Evolutionary conservation across 768 basidiomycete species (phyloP), one percentile per base, ranked within the genome.

Genomic region (Tephrocybe sp.): DNA sequence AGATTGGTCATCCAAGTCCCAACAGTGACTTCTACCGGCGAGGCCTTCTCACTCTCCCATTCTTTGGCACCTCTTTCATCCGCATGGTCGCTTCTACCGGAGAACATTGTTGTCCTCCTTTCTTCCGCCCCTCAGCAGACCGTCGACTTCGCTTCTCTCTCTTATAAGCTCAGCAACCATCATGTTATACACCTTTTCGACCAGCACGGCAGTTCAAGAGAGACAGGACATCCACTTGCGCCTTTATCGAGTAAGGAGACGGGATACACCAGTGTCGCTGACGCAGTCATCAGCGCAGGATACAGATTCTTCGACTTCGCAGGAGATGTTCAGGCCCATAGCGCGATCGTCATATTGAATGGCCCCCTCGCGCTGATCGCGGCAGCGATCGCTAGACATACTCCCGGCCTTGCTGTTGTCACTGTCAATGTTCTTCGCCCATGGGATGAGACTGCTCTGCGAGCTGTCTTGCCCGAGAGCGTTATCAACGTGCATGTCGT

Each of bases 151-250:
- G 81, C 93, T 2, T 60, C 80, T 22, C 75, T 92, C 40, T 76
- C 92, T n/a, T 94, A 94, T 72, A 76, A 74, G 51, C 67, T 89
- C 42, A 75, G 76, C 13, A 64, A 70, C 16, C 78, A 71, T 34
- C 91, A 96, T 66, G 84, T 90, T 49, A 77, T 94, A 47, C 93
- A 98, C 65, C 71, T 98, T 34, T 94, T 98, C 62, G 94, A 98
- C 67, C 90, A 96, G 58, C 78, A 89, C 61, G 82, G 83, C 53
- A 76, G 84, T 26, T 75, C 85, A 27, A 85, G 96, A 21, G 93
- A 98, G 69, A 70, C 80, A 27, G 83, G 88, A 2, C 78, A 84
- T 46, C 60, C 74, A 27, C 67, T 83, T 30, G 58, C 67, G 22
- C 74, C 76, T 2, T 58, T 75, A 13, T 55, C 67, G 4, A 52